These are phyloP conservation scores for Trichosporon sp. DNA, from an alignment of 1,284 basidiomycete species.

Conservation along the genomic window DNA sequence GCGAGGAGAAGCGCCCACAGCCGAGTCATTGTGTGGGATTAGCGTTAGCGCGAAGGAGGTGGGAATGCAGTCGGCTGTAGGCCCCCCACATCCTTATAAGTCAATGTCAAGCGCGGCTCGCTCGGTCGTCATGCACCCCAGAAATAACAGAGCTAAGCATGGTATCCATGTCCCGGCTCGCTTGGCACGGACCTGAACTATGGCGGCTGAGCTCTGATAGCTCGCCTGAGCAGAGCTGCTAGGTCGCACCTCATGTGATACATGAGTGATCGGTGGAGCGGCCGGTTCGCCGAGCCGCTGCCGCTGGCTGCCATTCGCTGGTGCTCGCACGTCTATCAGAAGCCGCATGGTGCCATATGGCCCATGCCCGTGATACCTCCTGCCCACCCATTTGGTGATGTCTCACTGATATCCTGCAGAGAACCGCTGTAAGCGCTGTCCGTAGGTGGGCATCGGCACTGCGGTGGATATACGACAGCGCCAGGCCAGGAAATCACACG, in stretches of 20 bases:
- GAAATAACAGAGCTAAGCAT: background rate
- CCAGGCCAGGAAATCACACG: background rate
- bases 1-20: constrained; percentile 13
- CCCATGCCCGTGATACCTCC: too few species aligned
- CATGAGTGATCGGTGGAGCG: background rate
- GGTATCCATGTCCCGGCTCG: background rate
- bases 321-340: background rate
- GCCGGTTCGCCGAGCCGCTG: background rate
- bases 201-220: too few species aligned
- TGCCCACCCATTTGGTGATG: background rate
- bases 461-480: background rate
- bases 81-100: background rate
- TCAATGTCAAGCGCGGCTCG: too few species aligned
- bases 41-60: background rate
- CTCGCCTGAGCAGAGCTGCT: background rate
- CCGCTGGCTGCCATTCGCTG: background rate
- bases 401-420: background rate
- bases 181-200: background rate
- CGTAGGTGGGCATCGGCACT: background rate
- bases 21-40: background rate
- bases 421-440: background rate
- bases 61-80: background rate
- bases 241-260: background rate
- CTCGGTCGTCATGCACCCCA: background rate
- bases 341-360: background rate